Percentiles rank a stretch among this genome's conserved stretches.
Evolutionary conservation across 768 basidiomycete genomes (phyloP).

Genomic region (Pisolithus albus): DNA sequence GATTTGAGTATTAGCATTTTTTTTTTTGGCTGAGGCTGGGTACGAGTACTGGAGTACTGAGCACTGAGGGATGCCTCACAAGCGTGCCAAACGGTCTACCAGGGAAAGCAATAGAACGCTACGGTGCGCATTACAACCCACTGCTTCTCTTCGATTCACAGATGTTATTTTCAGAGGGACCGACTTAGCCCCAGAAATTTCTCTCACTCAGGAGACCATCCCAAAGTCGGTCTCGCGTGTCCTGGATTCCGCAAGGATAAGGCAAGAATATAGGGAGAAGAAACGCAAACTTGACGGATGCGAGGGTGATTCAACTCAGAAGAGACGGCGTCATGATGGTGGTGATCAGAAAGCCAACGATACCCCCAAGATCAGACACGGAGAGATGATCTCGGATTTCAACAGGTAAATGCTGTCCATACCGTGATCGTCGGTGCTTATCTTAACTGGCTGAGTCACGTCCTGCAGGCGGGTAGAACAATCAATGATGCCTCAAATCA

Average conservation of each 20-base stretch:
- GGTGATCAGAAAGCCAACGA: slow-evolving; percentile 12
- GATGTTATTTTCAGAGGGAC: slow-evolving; percentile 32
- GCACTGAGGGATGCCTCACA: slow-evolving; percentile 50
- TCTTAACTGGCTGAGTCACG: neutral
- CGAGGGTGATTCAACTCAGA: slow-evolving; percentile 21
- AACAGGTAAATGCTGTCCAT: slow-evolving; percentile 47
- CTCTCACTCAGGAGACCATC: slow-evolving; percentile 48
- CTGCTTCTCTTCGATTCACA: neutral
- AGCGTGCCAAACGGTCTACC: slow-evolving; percentile 48
- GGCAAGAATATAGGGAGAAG: slow-evolving; percentile 48
- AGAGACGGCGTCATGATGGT: slow-evolving; percentile 24
- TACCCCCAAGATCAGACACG: slow-evolving; percentile 47
- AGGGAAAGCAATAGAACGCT: slow-evolving; percentile 37
- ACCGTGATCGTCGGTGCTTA: neutral
- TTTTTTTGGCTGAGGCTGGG: too few species aligned
- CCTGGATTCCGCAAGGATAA: slow-evolving; percentile 53
- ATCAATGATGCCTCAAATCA: slow-evolving; percentile 59
- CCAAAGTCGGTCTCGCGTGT: slow-evolving; percentile 66
- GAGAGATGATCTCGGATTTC: slow-evolving; percentile 72
- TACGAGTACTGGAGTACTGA: neutral
- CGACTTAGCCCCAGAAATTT: slow-evolving; percentile 43
- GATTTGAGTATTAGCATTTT: neutral
- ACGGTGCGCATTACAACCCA: slow-evolving; percentile 32
- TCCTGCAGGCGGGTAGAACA: slow-evolving; percentile 61
- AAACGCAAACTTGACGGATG: slow-evolving; percentile 30